Evolutionary conservation across 2,329 filamentous ascomycete genomes (phyloP), one percentile per base, ranked within the genome.

Genomic region (Phyllosticta citrichinensis): DNA sequence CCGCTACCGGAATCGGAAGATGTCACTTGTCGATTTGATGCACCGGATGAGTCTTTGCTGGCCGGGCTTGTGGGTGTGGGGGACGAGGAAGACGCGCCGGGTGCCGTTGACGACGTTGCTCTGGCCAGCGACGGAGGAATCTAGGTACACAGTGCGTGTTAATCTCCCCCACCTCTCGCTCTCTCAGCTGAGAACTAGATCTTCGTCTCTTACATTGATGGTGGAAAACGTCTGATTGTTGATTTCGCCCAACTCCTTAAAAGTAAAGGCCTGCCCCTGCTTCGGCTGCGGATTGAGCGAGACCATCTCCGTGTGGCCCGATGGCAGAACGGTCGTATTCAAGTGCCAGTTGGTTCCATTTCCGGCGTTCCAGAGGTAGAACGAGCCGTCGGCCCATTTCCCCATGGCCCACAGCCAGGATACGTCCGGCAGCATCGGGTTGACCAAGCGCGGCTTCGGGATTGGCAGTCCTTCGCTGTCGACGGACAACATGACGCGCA

Each of bases 341-440:
- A 63, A 6, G 51, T 63, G 62, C 55, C 52, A 61, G 1, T 19
- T 19, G 9, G 58, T 61, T 6, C 62, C 58, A 22, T 63, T 63
- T 52, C 47, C 51, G 11, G 55, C 55, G 20, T 63, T 63, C 52
- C 56, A 55, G 11, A 63, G 52, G 50, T 50, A 63, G 19, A 58
- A 63, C 17, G 59, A 27, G 14, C 62, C 51, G 17, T 63, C 58
- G 10, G 27, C 35, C 58, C 62, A 63, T 1, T 35, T 24, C 12
- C 22, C 52, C n/a, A 63, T 47, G 22, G 22, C 30, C 62, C 62
- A 63, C 27, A 58, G 40, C 62, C 61, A 58, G 8, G 55, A 55
- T 12, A 8, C 9, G 24, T 63, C 58, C 24, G 24, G 24, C 5
- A 58, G 8, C 6, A 20, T n/a, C 19, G 61, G 27, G 33, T 58